Base-by-base conservation (phyloP, 768 basidiomycete species). In the Pleurotus ostreatus region DNA sequence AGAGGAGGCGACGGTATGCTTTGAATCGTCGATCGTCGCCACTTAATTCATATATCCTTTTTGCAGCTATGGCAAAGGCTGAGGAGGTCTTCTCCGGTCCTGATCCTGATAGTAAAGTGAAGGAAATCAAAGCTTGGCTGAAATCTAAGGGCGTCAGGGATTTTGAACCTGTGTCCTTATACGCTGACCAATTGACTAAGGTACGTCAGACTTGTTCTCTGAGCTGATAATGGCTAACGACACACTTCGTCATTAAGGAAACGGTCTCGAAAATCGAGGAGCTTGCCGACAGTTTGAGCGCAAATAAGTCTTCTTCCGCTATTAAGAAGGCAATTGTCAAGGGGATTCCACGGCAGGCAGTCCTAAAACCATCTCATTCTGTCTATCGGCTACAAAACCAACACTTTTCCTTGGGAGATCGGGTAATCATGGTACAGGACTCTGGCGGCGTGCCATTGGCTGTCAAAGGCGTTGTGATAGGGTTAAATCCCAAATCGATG, bases 341-440 rank as follows among this genome's bases (percentile, higher is more conserved):
- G 67, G 86, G 86, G 18, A 95, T 98, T 39, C 96, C 96, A 3
- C 84, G 93, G 9, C 88, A 93, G 65, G 94, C 93, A 5, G 86
- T 98, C 4, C 79, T 98, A 58, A 98, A 98, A 67, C 97, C 97
- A 7, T 74, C 86, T 1, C 94, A 98, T 71, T 86, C 94, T 1
- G 78, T 88, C 5, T 94, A 92, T 65, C 87, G 94, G 20, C 77
- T 98, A 6, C 93, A 94, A 66, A 89, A 91, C 55, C 97, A 98
- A 69, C 74, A 72, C 11, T 99, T 98, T 66, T 74, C 78, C 0
- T 78, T 98, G 5, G 96, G 96, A 11, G 96, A 99, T 70, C 82
- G 97, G 9, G 95, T 98, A 38, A 89, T 88, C 15, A 97, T 96
- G 91, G 94, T 98, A 1, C 89, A 92, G 62, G 97, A 98, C 66